Base-by-base conservation (phyloP, 2,329 filamentous ascomycete genomes). In the Exophiala oligosperma region DNA sequence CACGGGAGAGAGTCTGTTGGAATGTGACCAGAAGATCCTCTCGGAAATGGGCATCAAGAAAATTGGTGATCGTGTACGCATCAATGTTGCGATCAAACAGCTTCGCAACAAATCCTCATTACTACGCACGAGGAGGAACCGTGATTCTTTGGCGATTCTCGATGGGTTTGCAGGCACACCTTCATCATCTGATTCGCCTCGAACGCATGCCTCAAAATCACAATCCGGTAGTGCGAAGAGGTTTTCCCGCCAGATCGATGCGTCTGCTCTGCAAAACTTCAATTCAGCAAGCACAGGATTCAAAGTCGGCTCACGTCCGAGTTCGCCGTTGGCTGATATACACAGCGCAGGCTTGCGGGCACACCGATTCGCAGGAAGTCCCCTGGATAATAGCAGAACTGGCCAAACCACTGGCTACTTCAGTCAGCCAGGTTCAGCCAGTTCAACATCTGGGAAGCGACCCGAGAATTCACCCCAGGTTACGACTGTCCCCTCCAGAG, bases 41-140 rank as follows among this genome's bases (percentile, higher is more conserved):
- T 95, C 96, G 74, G 94, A 99, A 74, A 96, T 99, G 85, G 94
- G 94, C 44, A 93, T 99, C 67, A 95, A 96, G 67, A 99, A 97
- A 76, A 90, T 99, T 64, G 94, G 94, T 64, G 94, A 99, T 74
- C 87, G 94, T 54, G 93, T 99, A 37, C 90, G 93, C 63, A 88
- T 99, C 61, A 92, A 91, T 69, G 82, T 92, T 62, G 87, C 88
- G 65, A 92, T 93, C 71, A 93, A 93, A 77, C 90, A 91, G 73
- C 79, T 94, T 56, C 81, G 90, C 64, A 91, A 87, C 56, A 90
- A 86, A 73, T 84, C 88, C 4, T 88, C 89, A 66, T 84, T 88
- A 59, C 90, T 89, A 68, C 85, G 88, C 67, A 91, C 89, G 75
- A 92, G 91, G 77, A 85, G 91, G 61, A 91, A 96, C 78, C 84